phyloP scores from a whole-genome alignment of 2,329 filamentous ascomycete species.

The Monosporascus sp. region DNA sequence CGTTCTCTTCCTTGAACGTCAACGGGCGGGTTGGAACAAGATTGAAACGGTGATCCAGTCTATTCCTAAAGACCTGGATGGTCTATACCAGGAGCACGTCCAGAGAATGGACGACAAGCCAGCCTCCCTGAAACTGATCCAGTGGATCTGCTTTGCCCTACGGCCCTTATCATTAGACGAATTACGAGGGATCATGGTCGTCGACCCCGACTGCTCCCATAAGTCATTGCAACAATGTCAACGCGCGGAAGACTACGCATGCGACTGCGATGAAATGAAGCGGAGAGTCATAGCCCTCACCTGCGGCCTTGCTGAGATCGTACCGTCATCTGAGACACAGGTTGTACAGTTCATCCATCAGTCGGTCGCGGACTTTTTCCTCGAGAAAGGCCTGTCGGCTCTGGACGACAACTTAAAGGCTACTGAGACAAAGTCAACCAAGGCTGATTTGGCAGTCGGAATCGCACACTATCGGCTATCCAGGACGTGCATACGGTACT shows the following conservation, averaged over 20 bases:
- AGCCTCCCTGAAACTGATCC: slow-evolving; percentile 24
- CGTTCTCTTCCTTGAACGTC: no score
- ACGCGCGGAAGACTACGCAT: slow-evolving; percentile 3
- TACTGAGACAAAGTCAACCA: slow-evolving; percentile 32
- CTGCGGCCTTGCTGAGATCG: slow-evolving; percentile 44
- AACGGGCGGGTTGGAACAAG: no score
- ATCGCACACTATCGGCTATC: no score
- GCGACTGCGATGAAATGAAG: slow-evolving; percentile 22
- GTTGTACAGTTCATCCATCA: slow-evolving; percentile 50
- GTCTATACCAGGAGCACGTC: slow-evolving; percentile 36
- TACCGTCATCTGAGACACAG: slow-evolving; percentile 14
- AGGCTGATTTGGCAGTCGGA: slow-evolving; percentile 18
- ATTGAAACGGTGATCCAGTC: no score
- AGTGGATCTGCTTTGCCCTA: slow-evolving; percentile 27
- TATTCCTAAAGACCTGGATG: slow-evolving; percentile 10
- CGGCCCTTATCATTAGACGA: no score
- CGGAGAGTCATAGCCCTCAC: slow-evolving; percentile 31
- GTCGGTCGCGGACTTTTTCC: slow-evolving; percentile 42
- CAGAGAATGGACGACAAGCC: slow-evolving; percentile 21
- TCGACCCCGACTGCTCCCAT: no score
- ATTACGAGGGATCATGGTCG: no score
- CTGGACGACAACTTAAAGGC: slow-evolving; percentile 26
- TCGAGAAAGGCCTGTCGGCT: slow-evolving; percentile 25
- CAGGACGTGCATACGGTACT: no score
- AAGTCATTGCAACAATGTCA: no score